These are phyloP conservation scores for Grosmannia huntii DNA, from an alignment of 2,329 filamentous ascomycete genomes.

Conservation along the genomic window DNA sequence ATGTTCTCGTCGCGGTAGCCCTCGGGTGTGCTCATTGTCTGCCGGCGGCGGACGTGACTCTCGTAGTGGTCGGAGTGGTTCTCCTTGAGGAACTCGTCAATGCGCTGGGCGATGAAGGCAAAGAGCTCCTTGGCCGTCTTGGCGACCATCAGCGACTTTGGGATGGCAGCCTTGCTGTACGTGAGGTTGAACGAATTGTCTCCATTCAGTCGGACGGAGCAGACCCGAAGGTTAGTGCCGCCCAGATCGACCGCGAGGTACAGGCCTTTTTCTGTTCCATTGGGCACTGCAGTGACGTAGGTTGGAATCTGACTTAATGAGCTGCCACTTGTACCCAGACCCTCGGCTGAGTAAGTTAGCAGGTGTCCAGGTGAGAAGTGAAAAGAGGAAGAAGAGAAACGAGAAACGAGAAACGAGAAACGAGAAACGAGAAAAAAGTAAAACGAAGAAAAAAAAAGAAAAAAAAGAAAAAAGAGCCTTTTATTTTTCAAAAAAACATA, in stretches of 20 bases:
- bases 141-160: slow-evolving; percentile 78
- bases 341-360: slow-evolving; percentile 48
- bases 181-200: slow-evolving; percentile 91
- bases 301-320: slow-evolving; percentile 93
- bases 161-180: slow-evolving; percentile 85
- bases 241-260: slow-evolving; percentile 97
- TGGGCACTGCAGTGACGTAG: slow-evolving; percentile 89
- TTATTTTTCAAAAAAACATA: slow-evolving; percentile 17
- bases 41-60: slow-evolving; percentile 51
- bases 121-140: slow-evolving; percentile 81
- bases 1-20: slow-evolving; percentile 60
- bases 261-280: slow-evolving; percentile 94
- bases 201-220: slow-evolving; percentile 84
- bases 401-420: not conserved
- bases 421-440: not conserved
- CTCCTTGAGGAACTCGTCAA: slow-evolving; percentile 72
- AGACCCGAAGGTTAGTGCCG: slow-evolving; percentile 96
- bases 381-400: not conserved
- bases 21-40: slow-evolving; percentile 43
- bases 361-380: not conserved
- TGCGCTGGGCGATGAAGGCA: slow-evolving; percentile 82
- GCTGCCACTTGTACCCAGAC: slow-evolving; percentile 62
- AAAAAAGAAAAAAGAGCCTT: not conserved
- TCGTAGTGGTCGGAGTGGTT: slow-evolving; percentile 85
- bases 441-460: not conserved